Percentiles rank a stretch among this genome's conserved stretches.
phyloP scores from a whole-genome alignment of 2,329 filamentous ascomycete genomes.

The Aspergillus pseudoviridinutans region DNA sequence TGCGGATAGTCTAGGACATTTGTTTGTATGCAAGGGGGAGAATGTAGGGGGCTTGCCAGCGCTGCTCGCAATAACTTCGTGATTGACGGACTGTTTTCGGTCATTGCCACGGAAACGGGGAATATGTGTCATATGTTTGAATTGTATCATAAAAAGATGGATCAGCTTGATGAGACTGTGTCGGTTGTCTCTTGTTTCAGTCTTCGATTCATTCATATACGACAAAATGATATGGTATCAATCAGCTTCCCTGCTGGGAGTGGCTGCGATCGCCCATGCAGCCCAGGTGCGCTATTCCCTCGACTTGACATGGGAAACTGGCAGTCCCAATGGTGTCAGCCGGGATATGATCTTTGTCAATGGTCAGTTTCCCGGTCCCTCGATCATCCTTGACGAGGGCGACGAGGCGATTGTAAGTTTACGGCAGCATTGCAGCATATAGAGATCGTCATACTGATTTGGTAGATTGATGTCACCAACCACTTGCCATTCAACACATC shows the following conservation, averaged over 20 bases:
- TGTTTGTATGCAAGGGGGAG: not conserved
- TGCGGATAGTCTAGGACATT: not conserved
- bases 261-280: constrained; percentile 7
- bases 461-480: constrained; percentile 27
- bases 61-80: not conserved
- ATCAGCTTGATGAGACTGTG: not conserved
- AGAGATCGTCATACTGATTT: not conserved
- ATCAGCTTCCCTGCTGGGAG: not conserved
- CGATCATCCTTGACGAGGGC: constrained; percentile 23
- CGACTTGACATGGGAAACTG: constrained; percentile 32
- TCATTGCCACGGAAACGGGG: not conserved
- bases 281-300: constrained; percentile 5
- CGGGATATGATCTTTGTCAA: constrained; percentile 33
- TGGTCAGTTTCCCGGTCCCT: constrained; percentile 29
- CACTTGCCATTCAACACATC: constrained; percentile 27
- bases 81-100: not conserved
- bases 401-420: constrained; percentile 25
- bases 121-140: not conserved
- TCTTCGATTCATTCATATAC: not conserved
- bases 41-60: not conserved
- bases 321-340: constrained; percentile 29
- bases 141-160: not conserved
- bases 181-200: not conserved
- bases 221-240: not conserved
- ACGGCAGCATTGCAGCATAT: not conserved